Percentiles rank a stretch among this genome's conserved stretches.
These are phyloP conservation scores for Trypanosoma rangeli DNA, from an alignment of 208 protist species.

Conservation along the genomic window DNA sequence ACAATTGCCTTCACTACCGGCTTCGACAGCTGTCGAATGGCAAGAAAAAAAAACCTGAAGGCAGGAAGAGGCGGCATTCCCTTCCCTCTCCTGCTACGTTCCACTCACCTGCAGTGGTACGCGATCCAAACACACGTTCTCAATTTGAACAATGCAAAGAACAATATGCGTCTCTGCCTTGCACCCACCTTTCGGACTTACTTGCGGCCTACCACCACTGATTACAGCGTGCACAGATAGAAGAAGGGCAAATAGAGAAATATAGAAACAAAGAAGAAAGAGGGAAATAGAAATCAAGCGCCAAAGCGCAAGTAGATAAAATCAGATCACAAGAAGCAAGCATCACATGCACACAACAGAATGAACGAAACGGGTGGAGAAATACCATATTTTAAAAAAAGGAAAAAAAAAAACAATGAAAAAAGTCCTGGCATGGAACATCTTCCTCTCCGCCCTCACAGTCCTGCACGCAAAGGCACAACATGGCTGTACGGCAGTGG, in stretches of 20 bases:
- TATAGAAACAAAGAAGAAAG: background rate
- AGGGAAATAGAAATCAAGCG: background rate
- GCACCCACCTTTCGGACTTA: background rate
- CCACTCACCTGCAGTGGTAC: background rate
- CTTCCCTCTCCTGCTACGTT: background rate
- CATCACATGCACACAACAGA: constrained; percentile 17
- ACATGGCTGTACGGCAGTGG: background rate
- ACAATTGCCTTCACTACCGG: constrained; percentile 66
- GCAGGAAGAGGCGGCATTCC: constrained; percentile 73
- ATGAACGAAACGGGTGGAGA: background rate
- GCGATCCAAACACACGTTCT: background rate
- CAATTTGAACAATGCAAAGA: background rate
- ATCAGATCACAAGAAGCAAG: background rate
- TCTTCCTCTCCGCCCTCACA: constrained; percentile 8
- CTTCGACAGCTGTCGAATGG: constrained; percentile 74
- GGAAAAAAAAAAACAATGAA: constrained; percentile 29
- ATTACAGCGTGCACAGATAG: background rate
- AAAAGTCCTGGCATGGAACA: background rate
- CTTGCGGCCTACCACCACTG: background rate
- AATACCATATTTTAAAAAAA: constrained; percentile 22
- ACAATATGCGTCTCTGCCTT: background rate
- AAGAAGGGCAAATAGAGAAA: background rate
- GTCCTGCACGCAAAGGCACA: background rate
- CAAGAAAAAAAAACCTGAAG: constrained; percentile 77
- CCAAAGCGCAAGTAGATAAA: background rate